These are phyloP conservation scores for Beauveria sp. DNA, from an alignment of 2,329 filamentous ascomycete species.

Conservation along the genomic window DNA sequence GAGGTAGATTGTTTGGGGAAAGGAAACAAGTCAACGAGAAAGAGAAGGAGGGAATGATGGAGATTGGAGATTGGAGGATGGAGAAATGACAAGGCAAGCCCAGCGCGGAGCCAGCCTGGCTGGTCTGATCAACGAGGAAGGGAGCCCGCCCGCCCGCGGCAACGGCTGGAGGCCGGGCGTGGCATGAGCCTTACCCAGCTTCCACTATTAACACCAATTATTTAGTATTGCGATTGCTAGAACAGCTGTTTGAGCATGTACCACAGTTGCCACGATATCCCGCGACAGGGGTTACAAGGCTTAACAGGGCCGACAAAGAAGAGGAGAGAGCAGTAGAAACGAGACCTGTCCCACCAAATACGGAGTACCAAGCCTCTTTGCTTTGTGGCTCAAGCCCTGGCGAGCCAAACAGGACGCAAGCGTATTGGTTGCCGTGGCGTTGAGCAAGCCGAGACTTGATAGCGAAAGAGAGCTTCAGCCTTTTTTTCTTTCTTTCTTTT, in stretches of 20 bases:
- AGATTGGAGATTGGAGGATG: neutral
- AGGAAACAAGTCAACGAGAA: neutral
- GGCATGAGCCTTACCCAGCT: neutral
- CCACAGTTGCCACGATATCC: neutral
- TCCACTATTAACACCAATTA: neutral
- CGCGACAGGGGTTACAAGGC: conserved; percentile 1
- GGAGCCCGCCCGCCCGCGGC: neutral
- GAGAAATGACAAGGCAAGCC: neutral
- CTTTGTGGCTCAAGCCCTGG: neutral
- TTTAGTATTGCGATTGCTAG: no score
- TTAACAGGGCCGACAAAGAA: neutral
- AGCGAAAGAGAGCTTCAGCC: neutral
- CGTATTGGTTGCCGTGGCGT: neutral
- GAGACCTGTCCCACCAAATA: conserved; percentile 5
- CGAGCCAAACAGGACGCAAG: neutral
- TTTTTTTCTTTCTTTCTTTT: neutral
- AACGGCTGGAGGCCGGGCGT: neutral
- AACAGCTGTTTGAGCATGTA: neutral
- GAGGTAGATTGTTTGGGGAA: neutral
- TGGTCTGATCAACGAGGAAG: conserved; percentile 7
- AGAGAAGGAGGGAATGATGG: neutral
- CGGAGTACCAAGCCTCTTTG: neutral
- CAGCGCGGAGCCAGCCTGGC: conserved; percentile 1
- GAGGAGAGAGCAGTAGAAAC: neutral
- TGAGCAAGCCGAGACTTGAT: neutral